Percentiles rank a stretch among this genome's conserved stretches.
Evolutionary conservation across 176 grass and related monocot genomes (phyloP).

Genomic region (Carex myosuroides): DNA sequence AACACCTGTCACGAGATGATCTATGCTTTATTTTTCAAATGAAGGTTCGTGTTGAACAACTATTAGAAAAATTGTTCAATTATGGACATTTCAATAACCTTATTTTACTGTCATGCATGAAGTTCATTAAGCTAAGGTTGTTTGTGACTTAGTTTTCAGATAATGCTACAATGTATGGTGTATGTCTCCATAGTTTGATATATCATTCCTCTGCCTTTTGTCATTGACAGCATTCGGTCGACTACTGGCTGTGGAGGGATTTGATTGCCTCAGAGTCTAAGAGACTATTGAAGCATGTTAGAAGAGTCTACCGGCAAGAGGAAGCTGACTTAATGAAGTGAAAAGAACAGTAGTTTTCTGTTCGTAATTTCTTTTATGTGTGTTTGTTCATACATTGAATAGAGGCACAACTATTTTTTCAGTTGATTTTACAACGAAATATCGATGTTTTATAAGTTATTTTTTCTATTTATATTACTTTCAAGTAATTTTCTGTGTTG

Average conservation of each 20-base stretch:
- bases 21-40: constrained; percentile 77
- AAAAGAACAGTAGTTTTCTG: too few relatives aligned
- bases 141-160: constrained; percentile 55
- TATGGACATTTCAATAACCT: constrained; percentile 19
- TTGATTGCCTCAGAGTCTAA: constrained; percentile 75
- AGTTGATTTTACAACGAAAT: too few relatives aligned
- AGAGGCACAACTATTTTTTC: too few relatives aligned
- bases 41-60: constrained; percentile 53
- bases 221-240: constrained; percentile 76
- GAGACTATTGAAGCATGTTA: constrained; percentile 68
- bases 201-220: not conserved
- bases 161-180: constrained; percentile 89
- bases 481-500: too few relatives aligned
- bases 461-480: too few relatives aligned
- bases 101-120: not conserved
- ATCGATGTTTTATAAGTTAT: too few relatives aligned
- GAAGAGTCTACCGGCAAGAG: constrained; percentile 35
- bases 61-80: constrained; percentile 12
- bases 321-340: too few relatives aligned
- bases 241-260: constrained; percentile 99
- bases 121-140: constrained; percentile 16
- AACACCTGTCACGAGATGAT: constrained; percentile 86
- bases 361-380: too few relatives aligned
- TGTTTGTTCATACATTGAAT: too few relatives aligned
- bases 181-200: constrained; percentile 36